Percentiles rank a stretch among this genome's conserved stretches.
Evolutionary conservation across 1,284 basidiomycete genomes (phyloP).

Genomic region (Cryptococcus amylolentus): DNA sequence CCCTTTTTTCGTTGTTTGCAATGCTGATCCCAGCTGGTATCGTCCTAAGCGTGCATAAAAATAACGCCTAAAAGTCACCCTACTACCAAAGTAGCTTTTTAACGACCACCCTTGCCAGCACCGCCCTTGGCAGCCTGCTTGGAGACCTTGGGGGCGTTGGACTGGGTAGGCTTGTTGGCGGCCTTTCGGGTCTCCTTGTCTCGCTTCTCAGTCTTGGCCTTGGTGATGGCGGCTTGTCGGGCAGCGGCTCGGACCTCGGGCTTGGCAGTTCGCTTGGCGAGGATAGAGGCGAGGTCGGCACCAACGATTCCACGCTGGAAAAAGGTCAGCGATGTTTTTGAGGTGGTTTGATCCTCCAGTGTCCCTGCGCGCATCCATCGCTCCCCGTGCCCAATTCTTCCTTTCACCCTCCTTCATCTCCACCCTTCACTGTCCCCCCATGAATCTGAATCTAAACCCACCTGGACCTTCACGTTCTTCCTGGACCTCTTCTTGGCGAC

Average conservation of each 20-base stretch:
- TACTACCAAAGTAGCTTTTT: conserved; percentile 15
- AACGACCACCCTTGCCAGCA: conserved; percentile 50
- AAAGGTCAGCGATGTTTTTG: neutral
- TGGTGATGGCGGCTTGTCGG: conserved; percentile 78
- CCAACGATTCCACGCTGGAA: conserved; percentile 90
- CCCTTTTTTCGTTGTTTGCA: neutral
- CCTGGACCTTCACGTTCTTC: conserved; percentile 87
- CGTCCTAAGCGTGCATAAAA: neutral
- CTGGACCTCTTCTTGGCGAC: conserved; percentile 98
- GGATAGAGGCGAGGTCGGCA: conserved; percentile 86
- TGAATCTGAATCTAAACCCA: conserved; percentile 21
- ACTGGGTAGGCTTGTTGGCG: conserved; percentile 62
- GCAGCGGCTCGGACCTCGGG: conserved; percentile 77
- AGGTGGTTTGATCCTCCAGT: neutral
- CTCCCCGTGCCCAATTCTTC: neutral
- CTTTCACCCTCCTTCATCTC: neutral
- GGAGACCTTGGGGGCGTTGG: conserved; percentile 75
- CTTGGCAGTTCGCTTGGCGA: conserved; percentile 87
- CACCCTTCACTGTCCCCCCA: neutral
- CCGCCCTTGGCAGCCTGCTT: conserved; percentile 94
- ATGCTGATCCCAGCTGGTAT: neutral
- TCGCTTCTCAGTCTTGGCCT: conserved; percentile 93
- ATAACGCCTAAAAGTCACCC: neutral
- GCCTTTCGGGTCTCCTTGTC: conserved; percentile 91
- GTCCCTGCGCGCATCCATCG: neutral